Base-by-base conservation (phyloP, 2,329 filamentous ascomycete species). In the Aureobasidium sp. region DNA sequence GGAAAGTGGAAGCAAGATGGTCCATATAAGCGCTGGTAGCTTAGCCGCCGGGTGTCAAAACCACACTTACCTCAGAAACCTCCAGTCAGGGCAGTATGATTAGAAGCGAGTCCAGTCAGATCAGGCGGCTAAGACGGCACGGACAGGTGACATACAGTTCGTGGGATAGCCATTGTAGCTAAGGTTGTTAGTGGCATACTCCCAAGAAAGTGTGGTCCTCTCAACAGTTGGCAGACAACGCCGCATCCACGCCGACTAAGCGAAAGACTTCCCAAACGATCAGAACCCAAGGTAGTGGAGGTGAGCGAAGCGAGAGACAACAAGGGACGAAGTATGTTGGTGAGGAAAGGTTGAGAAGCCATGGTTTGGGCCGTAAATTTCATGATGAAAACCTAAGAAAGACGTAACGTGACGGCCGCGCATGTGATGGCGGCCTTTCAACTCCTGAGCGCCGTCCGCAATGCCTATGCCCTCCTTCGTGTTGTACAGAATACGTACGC, bases 401-500 rank as follows among this genome's bases (percentile, higher is more conserved):
- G 57, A 60, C 57, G 57, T 60, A 60, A 60, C 36, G 57, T 60
- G 41, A 60, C 45, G n/a, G 57, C 57, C 57, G 57, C 57, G 25
- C 57, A 44, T 60, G 44, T 41, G 22, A 49, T 49, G 57, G 36
- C 36, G 57, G 34, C 57, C 37, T 51, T 60, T 47, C 49, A 62
- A 62, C 60, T 53, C 60, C 60, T 47, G 48, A 62, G 60, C 60
- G 60, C 60, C 60, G 60, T 48, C 49, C 60, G 60, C 60, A 62
- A 62, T 62, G 60, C 60, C 60, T 37, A 56, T 55, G 41, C 27
- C 48, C 49, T 47, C 48, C 49, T 55, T 27, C 31, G 39, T 62
- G 49, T 62, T 48, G 42, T 62, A 56, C 60, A 62, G 27, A 27
- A 49, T 53, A 62, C 49, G 60, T 53, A 31, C 49, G 48, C 22